Evolutionary conservation across 208 protist genomes (phyloP).

Genomic region (Lotmaria passim): DNA sequence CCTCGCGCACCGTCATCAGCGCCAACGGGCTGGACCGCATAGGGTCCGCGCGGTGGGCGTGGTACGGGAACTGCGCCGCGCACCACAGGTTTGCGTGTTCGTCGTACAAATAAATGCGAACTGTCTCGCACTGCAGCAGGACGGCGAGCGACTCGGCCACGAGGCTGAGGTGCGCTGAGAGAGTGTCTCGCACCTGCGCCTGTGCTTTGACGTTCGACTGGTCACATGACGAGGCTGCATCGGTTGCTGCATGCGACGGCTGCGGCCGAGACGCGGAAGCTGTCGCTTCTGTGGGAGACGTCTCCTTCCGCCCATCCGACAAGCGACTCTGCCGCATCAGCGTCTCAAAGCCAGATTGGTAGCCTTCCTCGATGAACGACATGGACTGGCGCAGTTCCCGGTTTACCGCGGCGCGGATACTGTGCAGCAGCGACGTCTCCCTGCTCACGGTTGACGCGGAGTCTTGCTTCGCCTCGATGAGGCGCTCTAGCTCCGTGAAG

Average conservation of each 20-base stretch:
- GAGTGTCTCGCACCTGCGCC: conserved; percentile 19
- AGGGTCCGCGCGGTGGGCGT: conserved; percentile 57
- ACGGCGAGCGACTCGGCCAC: conserved; percentile 84
- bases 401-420: conserved; percentile 66
- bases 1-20: conserved; percentile 81
- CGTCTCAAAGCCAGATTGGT: conserved; percentile 74
- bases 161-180: conserved; percentile 60
- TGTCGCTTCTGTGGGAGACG: neutral
- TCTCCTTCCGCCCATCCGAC: conserved; percentile 1
- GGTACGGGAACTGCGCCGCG: conserved; percentile 65
- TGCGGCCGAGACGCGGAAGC: neutral
- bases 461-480: conserved; percentile 9
- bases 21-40: conserved; percentile 73
- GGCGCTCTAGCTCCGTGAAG: conserved; percentile 69
- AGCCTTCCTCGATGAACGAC: conserved; percentile 71
- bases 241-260: neutral
- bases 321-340: conserved; percentile 38
- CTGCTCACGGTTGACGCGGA: neutral
- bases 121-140: conserved; percentile 78
- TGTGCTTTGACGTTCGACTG: neutral
- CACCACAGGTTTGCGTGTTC: conserved; percentile 70
- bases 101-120: conserved; percentile 91
- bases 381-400: conserved; percentile 69
- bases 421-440: conserved; percentile 48
- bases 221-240: neutral